Evolutionary conservation across 2,329 filamentous ascomycete genomes (phyloP).

Genomic region (Aaosphaeria arxii): DNA sequence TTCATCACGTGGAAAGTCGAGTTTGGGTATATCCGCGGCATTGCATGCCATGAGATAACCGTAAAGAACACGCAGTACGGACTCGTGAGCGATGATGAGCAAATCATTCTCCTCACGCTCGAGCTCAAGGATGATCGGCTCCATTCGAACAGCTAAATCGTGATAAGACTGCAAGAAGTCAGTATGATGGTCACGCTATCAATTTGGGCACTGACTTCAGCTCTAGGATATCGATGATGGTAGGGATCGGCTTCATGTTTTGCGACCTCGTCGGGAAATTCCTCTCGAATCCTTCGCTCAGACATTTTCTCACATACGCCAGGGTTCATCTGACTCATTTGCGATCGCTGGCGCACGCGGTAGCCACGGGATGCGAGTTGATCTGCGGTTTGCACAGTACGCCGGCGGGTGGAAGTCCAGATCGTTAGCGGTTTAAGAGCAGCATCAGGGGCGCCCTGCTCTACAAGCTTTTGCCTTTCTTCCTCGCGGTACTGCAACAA

Average conservation of each 20-base stretch:
- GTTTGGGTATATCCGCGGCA: constrained; percentile 85
- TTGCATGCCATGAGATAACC: constrained; percentile 99
- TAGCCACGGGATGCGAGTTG: constrained; percentile 76
- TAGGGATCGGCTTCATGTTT: constrained; percentile 96
- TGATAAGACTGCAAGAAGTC: constrained; percentile 74
- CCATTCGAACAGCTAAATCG: constrained; percentile 93
- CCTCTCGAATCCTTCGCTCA: constrained; percentile 72
- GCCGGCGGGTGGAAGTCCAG: constrained; percentile 90
- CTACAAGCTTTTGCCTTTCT: constrained; percentile 68
- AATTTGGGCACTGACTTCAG: constrained; percentile 63
- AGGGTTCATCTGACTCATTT: constrained; percentile 96
- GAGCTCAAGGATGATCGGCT: constrained; percentile 95
- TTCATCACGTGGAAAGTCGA: constrained; percentile 92
- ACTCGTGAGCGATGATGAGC: constrained; percentile 97
- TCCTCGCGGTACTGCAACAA: constrained; percentile 79
- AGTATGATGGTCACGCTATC: constrained; percentile 6
- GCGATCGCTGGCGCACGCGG: constrained; percentile 84
- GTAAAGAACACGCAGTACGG: constrained; percentile 93
- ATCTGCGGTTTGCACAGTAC: constrained; percentile 87
- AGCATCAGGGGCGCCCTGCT: constrained; percentile 63
- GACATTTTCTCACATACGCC: constrained; percentile 94
- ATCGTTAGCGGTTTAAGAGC: constrained; percentile 79
- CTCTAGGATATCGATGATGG: constrained; percentile 91
- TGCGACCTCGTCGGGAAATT: constrained; percentile 86
- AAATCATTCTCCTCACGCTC: constrained; percentile 96